Evolutionary conservation across 1,139 yeast genomes (phyloP).

Genomic region (Zhuliangozyma blackwelliae): DNA sequence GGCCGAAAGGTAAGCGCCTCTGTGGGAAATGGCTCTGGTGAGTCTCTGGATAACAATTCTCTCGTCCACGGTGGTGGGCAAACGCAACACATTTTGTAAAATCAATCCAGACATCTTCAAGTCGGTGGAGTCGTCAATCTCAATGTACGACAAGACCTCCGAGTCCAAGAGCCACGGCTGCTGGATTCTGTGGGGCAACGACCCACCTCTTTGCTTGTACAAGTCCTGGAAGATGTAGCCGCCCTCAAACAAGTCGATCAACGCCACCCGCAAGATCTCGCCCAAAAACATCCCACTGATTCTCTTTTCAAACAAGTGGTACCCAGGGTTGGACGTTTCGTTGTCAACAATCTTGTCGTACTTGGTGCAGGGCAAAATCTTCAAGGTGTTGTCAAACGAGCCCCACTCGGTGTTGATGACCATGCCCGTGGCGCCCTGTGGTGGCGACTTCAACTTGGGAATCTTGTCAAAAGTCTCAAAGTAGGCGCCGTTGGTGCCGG

Average conservation of each 20-base stretch:
- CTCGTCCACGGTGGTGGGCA: slow-evolving; percentile 65
- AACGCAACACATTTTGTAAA: slow-evolving; percentile 58
- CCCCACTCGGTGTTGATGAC: slow-evolving; percentile 97
- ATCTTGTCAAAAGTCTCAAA: slow-evolving; percentile 69
- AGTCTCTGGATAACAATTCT: slow-evolving; percentile 65
- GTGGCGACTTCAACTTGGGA: slow-evolving; percentile 54
- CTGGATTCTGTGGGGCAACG: slow-evolving; percentile 61
- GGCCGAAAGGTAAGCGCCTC: slow-evolving; percentile 85
- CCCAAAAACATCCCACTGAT: slow-evolving; percentile 94
- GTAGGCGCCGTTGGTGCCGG: slow-evolving; percentile 96
- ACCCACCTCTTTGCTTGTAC: slow-evolving; percentile 46
- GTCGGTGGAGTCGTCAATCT: slow-evolving; percentile 73
- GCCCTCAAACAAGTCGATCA: slow-evolving; percentile 60
- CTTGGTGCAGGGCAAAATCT: slow-evolving; percentile 67
- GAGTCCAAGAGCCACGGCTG: slow-evolving; percentile 77
- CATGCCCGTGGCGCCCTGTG: slow-evolving; percentile 63
- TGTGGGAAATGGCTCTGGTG: slow-evolving; percentile 72
- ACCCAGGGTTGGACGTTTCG: slow-evolving; percentile 77
- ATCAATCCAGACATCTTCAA: slow-evolving; percentile 63
- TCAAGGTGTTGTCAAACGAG: slow-evolving; percentile 78
- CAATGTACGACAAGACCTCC: slow-evolving; percentile 78
- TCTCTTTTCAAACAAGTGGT: slow-evolving; percentile 88
- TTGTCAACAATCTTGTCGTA: slow-evolving; percentile 69
- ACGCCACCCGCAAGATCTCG: slow-evolving; percentile 70
- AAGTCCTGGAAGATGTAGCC: slow-evolving; percentile 54